A percentile compares a stretch with the other conserved stretches of the same genome.
phyloP scores from a whole-genome alignment of 768 basidiomycete genomes.

The Gymnopilus dilepis region DNA sequence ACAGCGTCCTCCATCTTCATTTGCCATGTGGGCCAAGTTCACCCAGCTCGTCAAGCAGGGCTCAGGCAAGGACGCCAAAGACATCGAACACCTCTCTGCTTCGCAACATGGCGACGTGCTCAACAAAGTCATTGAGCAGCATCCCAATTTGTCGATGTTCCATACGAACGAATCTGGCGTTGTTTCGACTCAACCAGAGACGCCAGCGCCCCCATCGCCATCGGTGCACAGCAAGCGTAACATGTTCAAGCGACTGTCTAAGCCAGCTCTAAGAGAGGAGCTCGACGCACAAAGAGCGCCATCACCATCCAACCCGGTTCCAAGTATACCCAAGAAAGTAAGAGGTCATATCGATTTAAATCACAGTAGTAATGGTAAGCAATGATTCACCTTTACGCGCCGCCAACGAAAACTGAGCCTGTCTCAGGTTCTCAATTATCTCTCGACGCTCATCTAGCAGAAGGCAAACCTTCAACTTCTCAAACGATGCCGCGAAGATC shows the following conservation, averaged over 20 bases:
- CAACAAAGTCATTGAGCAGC: conserved; percentile 59
- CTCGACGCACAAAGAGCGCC: conserved; percentile 35
- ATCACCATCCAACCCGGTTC: conserved; percentile 38
- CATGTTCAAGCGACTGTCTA: conserved; percentile 62
- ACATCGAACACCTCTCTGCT: neutral
- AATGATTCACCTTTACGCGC: neutral
- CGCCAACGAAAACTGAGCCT: neutral
- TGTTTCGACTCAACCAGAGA: conserved; percentile 35
- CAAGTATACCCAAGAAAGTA: conserved; percentile 56
- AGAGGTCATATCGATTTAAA: conserved; percentile 45
- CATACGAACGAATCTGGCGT: conserved; percentile 41
- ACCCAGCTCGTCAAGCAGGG: conserved; percentile 56
- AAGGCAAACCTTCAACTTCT: conserved; percentile 16
- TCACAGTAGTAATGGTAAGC: conserved; percentile 47
- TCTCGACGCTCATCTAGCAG: conserved; percentile 27
- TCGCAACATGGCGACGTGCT: conserved; percentile 49
- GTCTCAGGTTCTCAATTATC: conserved; percentile 39
- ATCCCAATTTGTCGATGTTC: conserved; percentile 66
- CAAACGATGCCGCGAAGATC: conserved; percentile 31
- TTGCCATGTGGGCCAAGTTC: conserved; percentile 66
- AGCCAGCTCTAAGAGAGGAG: conserved; percentile 45
- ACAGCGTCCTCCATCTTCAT: conserved; percentile 10
- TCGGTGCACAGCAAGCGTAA: conserved; percentile 50
- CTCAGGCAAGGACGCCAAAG: conserved; percentile 32
- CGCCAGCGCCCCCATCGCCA: conserved; percentile 58